Conservation (phyloP, 2,329 filamentous ascomycete genomes). For the Aspergillus tamarii region DNA sequence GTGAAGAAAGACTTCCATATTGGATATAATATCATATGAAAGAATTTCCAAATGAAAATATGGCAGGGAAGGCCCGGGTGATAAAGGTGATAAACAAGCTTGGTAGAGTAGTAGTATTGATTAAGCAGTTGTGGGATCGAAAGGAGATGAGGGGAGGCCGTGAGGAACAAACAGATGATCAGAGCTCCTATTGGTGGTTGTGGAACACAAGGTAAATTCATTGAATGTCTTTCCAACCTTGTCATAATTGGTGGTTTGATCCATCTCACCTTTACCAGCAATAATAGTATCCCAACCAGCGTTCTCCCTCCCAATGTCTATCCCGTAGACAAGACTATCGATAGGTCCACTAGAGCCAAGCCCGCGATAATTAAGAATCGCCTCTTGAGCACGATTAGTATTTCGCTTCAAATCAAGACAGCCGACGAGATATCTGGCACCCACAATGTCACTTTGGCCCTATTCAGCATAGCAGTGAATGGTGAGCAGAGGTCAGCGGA, state of each 20-base stretch:
- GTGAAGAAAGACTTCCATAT: conserved; percentile 52
- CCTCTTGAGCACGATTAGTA: too few species aligned
- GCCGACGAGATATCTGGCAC: too few species aligned
- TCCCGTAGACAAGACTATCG: too few species aligned
- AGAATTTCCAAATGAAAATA: background rate
- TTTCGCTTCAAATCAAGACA: too few species aligned
- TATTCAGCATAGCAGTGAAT: background rate
- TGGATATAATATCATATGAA: background rate
- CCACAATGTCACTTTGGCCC: too few species aligned
- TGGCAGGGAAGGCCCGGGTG: background rate
- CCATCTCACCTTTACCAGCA: background rate
- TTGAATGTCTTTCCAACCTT: background rate
- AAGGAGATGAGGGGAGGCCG: background rate
- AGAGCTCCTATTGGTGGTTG: background rate
- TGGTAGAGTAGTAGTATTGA: too few species aligned
- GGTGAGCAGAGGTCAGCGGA: background rate
- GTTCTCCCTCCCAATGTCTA: too few species aligned
- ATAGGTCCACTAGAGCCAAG: too few species aligned
- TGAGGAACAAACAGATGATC: background rate
- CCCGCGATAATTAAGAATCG: too few species aligned
- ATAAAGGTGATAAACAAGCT: too few species aligned
- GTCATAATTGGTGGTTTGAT: background rate
- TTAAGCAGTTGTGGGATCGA: background rate
- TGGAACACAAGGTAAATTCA: too few species aligned
- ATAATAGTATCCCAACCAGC: too few species aligned